Base-by-base conservation (phyloP, 1,284 basidiomycete genomes). In the Caloboletus firmus region DNA sequence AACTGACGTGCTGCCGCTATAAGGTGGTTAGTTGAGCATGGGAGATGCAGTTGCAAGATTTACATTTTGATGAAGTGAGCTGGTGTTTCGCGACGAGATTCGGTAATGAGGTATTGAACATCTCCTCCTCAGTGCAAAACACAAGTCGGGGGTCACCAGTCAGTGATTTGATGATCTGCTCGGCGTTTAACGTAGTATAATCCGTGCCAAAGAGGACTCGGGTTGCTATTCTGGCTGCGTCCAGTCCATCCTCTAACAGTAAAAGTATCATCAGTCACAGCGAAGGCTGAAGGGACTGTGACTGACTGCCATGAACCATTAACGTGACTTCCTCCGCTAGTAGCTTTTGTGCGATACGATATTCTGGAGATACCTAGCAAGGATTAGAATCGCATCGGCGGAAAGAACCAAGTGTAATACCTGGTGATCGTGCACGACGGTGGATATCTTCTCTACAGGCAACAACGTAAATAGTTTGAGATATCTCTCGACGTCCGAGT, bases 251-350 rank as follows among this genome's bases (percentile, higher is more conserved):
- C 57, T 56, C 71, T 73, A 51, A 41, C 24, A 13, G 8, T 20
- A 24, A 31, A 46, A 28, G 24, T 15, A n/a, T 18, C 30, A 32
- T 49, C 15, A 66, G 42, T 46, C 41, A 18, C 2, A 15, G 24
- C 22, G 1, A 36, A 43, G 13, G 15, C 36, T 20, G 17, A 30
- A 2, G n/a, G 7, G 26, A 13, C 35, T 10, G 28, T 3, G 18
- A 69, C 67, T 59, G 42, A 94, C 93, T 69, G 48, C 85, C 83
- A 65, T 98, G 95, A 5, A 96, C 85, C 53, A 98, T 80, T 59
- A 90, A 82, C 0, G 94, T 97, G 7, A 97, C 86, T 72, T 98
- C 94, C 9, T 81, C 77, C 7, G 96, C 96, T 3, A 98, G 78
- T 11, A 82, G 69, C n/a, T 77, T 79, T 68, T 98, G 96, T 2